Evolutionary conservation across 1,284 basidiomycete genomes (phyloP), one percentile per base, ranked within the genome.

Genomic region (Peniophora sp.): DNA sequence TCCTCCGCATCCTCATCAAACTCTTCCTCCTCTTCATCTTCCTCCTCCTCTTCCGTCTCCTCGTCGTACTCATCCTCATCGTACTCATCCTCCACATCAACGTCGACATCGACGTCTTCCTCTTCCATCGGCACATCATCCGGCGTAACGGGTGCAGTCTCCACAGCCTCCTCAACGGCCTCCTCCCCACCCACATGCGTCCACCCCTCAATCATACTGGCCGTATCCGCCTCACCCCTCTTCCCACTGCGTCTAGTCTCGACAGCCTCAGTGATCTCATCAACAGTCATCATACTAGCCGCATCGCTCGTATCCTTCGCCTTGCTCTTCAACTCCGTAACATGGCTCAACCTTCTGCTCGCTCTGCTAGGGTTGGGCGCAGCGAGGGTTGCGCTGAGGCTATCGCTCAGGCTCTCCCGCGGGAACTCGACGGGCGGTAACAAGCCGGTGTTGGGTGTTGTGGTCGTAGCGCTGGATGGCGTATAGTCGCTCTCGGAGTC

Each of bases 201-300:
- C 85, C 85, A 87, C 39, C 80, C 84, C 48, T 85, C 83, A 2
- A 71, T 69, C 27, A 73, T 73, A 14, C 69, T 71, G 20, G 69
- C 65, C 56, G 62, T 66, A 55, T 73, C 72, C 12, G 71, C 65
- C 9, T 69, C 69, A 5, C n/a, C 38, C 59, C 71, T 72, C 19
- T 35, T 48, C 58, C 77, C 79, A 56, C 76, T 72, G 61, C 83
- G 72, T 16, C 94, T 75, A 61, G 85, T 92, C 70, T 98, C 96
- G 1, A 99, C 91, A 61, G 96, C 91, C 3, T 92, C 94, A 0
- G 96, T 98, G 59, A 99, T 97, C 68, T 99, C 93, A 62, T 99
- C 96, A 14, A 99, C 90, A 0, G 96, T 99, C 63, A 99, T 77
- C 58, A 99, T 69, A 62, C 91, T 95, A 3, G 91, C 92, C 1